A percentile compares a stretch with the other conserved stretches of the same genome.
Evolutionary conservation across 1,284 basidiomycete genomes (phyloP).

Genomic region (Wolfiporia cocos): DNA sequence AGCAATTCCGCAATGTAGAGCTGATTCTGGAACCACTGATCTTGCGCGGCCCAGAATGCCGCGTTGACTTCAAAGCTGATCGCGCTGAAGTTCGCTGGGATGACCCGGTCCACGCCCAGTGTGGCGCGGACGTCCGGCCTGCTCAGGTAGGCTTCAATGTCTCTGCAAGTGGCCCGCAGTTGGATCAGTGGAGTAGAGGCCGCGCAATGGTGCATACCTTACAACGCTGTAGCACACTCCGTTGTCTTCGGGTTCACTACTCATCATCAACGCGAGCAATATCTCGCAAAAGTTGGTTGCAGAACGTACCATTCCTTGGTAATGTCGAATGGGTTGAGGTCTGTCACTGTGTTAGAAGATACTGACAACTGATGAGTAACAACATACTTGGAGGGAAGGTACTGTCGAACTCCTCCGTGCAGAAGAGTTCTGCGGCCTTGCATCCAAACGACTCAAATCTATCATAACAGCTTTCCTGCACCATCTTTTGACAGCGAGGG

Average conservation of each 20-base stretch:
- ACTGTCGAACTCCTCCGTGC: constrained; percentile 13
- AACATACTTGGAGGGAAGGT: not conserved
- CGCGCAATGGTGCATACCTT: constrained; percentile 5
- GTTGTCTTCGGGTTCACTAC: constrained; percentile 7
- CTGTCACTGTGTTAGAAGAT: constrained; percentile 5
- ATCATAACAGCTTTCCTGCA: constrained; percentile 24
- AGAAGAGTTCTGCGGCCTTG: constrained; percentile 32
- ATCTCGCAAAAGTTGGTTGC: not conserved
- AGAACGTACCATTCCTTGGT: constrained; percentile 15
- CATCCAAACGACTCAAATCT: constrained; percentile 33
- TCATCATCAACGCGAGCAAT: not conserved
- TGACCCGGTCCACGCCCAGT: constrained; percentile 52
- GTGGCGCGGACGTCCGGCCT: constrained; percentile 40
- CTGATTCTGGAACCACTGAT: constrained; percentile 36
- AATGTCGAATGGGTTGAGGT: constrained; percentile 19
- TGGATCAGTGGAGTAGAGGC: not conserved
- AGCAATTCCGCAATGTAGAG: constrained; percentile 66
- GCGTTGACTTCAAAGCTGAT: constrained; percentile 34
- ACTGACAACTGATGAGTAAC: not conserved
- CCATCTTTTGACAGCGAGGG: constrained; percentile 25
- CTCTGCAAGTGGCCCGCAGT: constrained; percentile 25
- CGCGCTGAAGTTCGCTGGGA: constrained; percentile 53
- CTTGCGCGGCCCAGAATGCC: constrained; percentile 35
- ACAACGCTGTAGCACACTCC: constrained; percentile 21
- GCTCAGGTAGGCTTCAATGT: constrained; percentile 49